These are phyloP conservation scores for Favolaschia claudopus DNA, from an alignment of 768 basidiomycete genomes.

Conservation along the genomic window DNA sequence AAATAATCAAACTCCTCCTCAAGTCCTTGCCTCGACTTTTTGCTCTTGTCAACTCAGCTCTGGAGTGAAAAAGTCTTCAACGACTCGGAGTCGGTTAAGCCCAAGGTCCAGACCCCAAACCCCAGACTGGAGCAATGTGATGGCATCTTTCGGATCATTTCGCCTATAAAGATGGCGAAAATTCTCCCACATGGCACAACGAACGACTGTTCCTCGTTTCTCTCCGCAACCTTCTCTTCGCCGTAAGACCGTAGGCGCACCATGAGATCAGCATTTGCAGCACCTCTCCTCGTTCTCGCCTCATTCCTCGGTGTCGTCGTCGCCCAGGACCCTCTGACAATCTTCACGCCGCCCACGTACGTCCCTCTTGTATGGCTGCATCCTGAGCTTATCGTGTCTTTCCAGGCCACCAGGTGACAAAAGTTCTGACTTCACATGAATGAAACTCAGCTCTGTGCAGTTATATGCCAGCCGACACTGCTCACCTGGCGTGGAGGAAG, in stretches of 20 bases:
- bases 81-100: no score
- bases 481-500: constrained; percentile 16
- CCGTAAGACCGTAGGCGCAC: constrained; percentile 10
- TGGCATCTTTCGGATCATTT: no score
- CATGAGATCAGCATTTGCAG: constrained; percentile 16
- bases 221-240: no score
- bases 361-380: constrained; percentile 1
- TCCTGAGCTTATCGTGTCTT: not conserved
- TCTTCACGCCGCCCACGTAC: constrained; percentile 25
- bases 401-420: not conserved
- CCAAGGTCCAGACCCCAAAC: no score
- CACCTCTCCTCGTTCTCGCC: constrained; percentile 7
- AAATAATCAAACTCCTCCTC: no score
- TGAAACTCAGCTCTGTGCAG: constrained; percentile 1
- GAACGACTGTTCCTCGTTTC: no score
- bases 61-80: no score
- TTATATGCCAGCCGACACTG: constrained; percentile 10
- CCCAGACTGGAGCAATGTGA: no score
- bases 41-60: no score
- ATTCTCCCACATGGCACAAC: no score
- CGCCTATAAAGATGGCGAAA: no score
- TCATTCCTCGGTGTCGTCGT: constrained; percentile 10
- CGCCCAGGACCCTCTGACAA: constrained; percentile 8
- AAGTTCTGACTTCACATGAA: not conserved
- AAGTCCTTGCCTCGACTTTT: no score